These are phyloP conservation scores for Phaeosphaeria sp. DNA, from an alignment of 2,329 filamentous ascomycete genomes.

Conservation along the genomic window DNA sequence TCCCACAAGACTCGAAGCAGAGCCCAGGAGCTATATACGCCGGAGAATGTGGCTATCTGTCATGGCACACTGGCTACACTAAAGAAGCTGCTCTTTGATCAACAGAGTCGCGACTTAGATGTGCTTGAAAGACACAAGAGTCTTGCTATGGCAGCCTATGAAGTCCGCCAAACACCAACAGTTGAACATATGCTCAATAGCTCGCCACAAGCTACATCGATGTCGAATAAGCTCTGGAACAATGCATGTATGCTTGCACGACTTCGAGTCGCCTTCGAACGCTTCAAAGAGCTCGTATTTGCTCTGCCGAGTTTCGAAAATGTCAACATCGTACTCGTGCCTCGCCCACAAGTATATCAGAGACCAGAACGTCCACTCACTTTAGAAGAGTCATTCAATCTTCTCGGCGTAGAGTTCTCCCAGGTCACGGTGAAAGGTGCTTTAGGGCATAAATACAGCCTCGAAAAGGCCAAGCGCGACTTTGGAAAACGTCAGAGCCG, in stretches of 20 bases:
- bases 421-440: neutral
- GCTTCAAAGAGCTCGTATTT: constrained; percentile 23
- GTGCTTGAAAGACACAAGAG: neutral
- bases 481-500: constrained; percentile 27
- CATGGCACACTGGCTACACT: neutral
- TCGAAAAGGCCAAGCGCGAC: constrained; percentile 15
- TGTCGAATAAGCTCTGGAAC: constrained; percentile 24
- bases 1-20: neutral
- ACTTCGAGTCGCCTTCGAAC: constrained; percentile 27
- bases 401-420: neutral
- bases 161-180: neutral
- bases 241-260: constrained; percentile 28
- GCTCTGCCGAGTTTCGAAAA: neutral
- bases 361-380: neutral
- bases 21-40: neutral
- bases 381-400: neutral
- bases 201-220: constrained; percentile 17
- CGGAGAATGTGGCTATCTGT: neutral
- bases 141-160: neutral
- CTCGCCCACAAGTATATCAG: neutral
- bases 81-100: neutral
- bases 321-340: neutral
- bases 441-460: neutral
- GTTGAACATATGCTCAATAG: neutral
- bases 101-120: neutral